Evolutionary conservation across 2,329 filamentous ascomycete species (phyloP).

Genomic region (Tolypocladium endophyticum): DNA sequence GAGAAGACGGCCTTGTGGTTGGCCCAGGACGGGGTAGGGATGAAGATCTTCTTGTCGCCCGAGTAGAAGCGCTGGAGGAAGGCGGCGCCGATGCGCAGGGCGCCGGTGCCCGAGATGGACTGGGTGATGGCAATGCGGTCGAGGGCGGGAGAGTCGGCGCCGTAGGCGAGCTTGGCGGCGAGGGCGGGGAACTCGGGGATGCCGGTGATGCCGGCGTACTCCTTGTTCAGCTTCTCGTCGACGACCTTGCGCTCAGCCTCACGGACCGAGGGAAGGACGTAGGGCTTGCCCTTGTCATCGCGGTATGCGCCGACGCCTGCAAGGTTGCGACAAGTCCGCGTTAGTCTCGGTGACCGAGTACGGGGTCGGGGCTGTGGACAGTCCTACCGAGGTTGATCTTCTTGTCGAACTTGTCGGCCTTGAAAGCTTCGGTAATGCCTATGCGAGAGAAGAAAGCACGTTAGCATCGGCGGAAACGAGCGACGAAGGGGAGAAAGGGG

Average conservation of each 20-base stretch:
- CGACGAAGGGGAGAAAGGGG: constrained; percentile 6
- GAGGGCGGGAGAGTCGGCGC: constrained; percentile 65
- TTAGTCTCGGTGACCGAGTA: constrained; percentile 2
- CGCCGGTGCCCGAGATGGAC: constrained; percentile 95
- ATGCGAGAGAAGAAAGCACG: background rate
- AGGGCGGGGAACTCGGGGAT: constrained; percentile 88
- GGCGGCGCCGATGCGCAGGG: constrained; percentile 84
- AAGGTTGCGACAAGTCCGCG: background rate
- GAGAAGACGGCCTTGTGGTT: constrained; percentile 97
- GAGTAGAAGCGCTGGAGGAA: constrained; percentile 92
- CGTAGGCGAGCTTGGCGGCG: constrained; percentile 85
- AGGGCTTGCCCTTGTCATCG: constrained; percentile 95
- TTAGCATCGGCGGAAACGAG: background rate
- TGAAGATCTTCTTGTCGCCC: constrained; percentile 88
- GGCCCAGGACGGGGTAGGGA: constrained; percentile 92
- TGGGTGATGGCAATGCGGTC: constrained; percentile 83
- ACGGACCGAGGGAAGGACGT: constrained; percentile 88
- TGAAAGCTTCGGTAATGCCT: constrained; percentile 98
- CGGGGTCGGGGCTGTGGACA: constrained; percentile 1
- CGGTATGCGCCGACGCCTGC: constrained; percentile 95
- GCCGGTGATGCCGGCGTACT: constrained; percentile 96
- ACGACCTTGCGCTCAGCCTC: constrained; percentile 82
- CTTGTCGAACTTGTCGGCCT: constrained; percentile 83
- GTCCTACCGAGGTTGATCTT: constrained; percentile 91
- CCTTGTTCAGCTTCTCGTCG: constrained; percentile 74